Base-by-base conservation (phyloP, 1,139 yeast genomes). In the Debaryomycetaceae sp. region DNA sequence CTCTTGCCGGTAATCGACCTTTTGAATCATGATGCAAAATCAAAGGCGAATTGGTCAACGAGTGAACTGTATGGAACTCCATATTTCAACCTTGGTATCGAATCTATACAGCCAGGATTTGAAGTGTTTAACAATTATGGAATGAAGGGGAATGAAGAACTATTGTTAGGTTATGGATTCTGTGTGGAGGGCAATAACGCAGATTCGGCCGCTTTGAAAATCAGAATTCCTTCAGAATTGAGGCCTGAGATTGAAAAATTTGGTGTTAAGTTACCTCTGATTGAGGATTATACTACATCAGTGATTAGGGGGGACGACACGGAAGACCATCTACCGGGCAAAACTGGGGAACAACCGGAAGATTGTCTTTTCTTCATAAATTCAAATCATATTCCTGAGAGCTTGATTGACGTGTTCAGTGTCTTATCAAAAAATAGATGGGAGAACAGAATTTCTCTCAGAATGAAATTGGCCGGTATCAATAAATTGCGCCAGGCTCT, bases 61-160 rank as follows among this genome's bases (percentile, higher is more conserved):
- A 50, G 53, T 2, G 55, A 56, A 24, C 43, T 45, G 27, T 24
- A 45, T n/a, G 55, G 52, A 9, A 23, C 38, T 2, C 49, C 49
- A 8, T 54, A 41, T 30, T 71, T 72, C 42, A 55, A 57, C 44
- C 60, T 75, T 56, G 59, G 58, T 40, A 60, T 75, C 38, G 59
- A 62, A n/a, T 50, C 58, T 1, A 43, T 47, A 4, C 53, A 52
- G 6, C 44, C 43, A 0, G 83, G 80, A 0, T 57, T 59, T 5
- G 85, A 88, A 56, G 54, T 89, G 1, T 84, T 63, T 60, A 89
- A 90, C 60, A 89, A 87, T 62, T 90, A 91, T 61, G 98, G 98
- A 1, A 79, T 83, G 47, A 90, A 89, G 59, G 85, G 95, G 0
- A 90, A 90, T 57, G 89, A 86, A 56, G 96, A 88, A 53, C 68